Conservation (phyloP, 768 basidiomycete species). For the Tricholomella constricta region DNA sequence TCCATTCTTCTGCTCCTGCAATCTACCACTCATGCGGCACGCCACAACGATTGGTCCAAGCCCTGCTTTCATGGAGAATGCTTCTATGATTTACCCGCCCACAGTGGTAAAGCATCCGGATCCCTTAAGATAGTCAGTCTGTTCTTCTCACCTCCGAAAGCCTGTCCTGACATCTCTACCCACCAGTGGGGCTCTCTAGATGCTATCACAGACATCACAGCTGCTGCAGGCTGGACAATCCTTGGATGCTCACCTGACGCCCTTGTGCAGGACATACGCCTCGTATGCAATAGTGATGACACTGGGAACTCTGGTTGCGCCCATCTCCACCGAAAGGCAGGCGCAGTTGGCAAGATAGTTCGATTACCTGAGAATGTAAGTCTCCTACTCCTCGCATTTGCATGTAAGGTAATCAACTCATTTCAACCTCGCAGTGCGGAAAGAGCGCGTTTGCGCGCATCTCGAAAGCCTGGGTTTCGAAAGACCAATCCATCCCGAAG, state of each 20-base stretch:
- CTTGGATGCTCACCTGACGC: conserved; percentile 42
- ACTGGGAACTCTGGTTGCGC: conserved; percentile 31
- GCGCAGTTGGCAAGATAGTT: conserved; percentile 49
- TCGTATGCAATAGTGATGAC: conserved; percentile 40
- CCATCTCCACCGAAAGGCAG: conserved; percentile 37
- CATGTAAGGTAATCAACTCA: neutral
- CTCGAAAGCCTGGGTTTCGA: conserved; percentile 39
- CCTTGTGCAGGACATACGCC: conserved; percentile 45
- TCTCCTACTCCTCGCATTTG: neutral
- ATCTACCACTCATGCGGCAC: neutral
- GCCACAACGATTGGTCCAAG: conserved; percentile 41
- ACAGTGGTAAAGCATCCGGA: conserved; percentile 30
- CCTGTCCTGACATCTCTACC: too few species aligned
- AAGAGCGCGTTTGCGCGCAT: conserved; percentile 41
- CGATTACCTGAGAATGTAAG: conserved; percentile 53
- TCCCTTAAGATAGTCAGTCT: conserved; percentile 40
- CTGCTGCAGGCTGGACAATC: conserved; percentile 54
- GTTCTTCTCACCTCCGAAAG: conserved; percentile 22
- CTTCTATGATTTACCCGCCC: conserved; percentile 36
- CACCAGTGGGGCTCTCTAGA: conserved; percentile 39
- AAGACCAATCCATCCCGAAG: conserved; percentile 44
- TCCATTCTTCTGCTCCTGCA: conserved; percentile 3
- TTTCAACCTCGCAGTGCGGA: conserved; percentile 33
- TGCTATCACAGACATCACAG: conserved; percentile 42
- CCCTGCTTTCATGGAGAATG: conserved; percentile 40